Percentiles rank a stretch among this genome's conserved stretches.
Conservation (phyloP, 2,329 filamentous ascomycete genomes). For the Hypoxylon rubiginosum region DNA sequence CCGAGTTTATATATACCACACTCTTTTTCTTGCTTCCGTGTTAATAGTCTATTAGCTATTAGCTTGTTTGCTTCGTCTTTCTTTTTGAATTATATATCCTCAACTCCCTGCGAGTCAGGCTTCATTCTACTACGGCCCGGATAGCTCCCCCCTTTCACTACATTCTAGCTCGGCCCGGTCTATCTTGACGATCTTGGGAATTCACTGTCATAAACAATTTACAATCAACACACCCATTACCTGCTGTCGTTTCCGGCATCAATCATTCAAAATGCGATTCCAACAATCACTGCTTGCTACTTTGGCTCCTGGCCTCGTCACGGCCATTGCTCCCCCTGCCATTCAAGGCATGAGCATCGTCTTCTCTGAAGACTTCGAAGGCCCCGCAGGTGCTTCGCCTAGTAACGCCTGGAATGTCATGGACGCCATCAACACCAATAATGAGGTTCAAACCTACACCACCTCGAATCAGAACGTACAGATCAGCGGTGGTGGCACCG, state of each 20-base stretch:
- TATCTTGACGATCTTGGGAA: constrained; percentile 29
- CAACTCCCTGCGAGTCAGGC: constrained; percentile 48
- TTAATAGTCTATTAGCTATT: constrained; percentile 34
- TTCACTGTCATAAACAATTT: constrained; percentile 32
- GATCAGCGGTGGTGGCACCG: constrained; percentile 62
- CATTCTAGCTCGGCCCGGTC: constrained; percentile 22
- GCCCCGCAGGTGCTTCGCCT: constrained; percentile 45
- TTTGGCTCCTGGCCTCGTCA: constrained; percentile 47
- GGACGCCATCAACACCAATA: constrained; percentile 62
- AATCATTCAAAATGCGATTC: constrained; percentile 49
- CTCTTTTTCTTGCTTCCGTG: constrained; percentile 41
- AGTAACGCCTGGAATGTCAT: constrained; percentile 48
- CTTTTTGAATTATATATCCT: constrained; percentile 42
- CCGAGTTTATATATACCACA: constrained; percentile 47
- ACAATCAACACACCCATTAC: constrained; percentile 17
- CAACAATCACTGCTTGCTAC: constrained; percentile 45
- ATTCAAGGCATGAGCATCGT: constrained; percentile 47
- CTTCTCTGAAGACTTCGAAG: constrained; percentile 50
- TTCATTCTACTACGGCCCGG: constrained; percentile 37
- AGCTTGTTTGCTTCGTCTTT: constrained; percentile 44
- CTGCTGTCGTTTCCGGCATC: constrained; percentile 17
- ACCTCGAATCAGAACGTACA: constrained; percentile 62
- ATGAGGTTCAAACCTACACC: constrained; percentile 66
- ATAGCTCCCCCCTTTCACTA: constrained; percentile 29
- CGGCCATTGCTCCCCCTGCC: constrained; percentile 48